Conservation (phyloP, 345 rosid genomes). For the Aurinia saxatilis region DNA sequence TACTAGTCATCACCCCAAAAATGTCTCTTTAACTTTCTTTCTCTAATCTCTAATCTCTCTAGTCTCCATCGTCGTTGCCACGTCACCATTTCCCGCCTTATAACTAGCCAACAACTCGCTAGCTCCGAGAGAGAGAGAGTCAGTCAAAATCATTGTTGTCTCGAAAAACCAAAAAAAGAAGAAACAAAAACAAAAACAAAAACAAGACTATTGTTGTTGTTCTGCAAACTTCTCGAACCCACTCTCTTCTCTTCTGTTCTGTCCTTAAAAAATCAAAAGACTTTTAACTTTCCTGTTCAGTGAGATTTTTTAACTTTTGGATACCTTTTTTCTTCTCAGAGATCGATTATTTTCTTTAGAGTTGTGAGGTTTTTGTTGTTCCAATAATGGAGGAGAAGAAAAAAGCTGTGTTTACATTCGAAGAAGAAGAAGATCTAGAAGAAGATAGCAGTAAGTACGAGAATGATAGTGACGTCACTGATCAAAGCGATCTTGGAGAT, state of each 20-base stretch:
- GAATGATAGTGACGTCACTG: constrained; percentile 17
- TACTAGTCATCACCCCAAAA: not conserved
- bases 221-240: constrained; percentile 23
- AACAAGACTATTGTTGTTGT: too few relatives aligned
- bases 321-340: too few relatives aligned
- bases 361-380: not conserved
- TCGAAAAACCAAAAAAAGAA: not conserved
- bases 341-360: not conserved
- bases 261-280: not conserved
- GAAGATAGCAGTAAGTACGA: constrained; percentile 33
- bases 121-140: not conserved
- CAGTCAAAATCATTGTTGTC: not conserved
- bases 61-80: constrained; percentile 9
- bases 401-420: constrained; percentile 33
- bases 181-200: not conserved
- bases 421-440: constrained; percentile 33
- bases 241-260: not conserved
- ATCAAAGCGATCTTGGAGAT: constrained; percentile 26
- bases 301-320: not conserved
- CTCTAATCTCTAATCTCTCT: not conserved
- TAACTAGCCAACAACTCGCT: not conserved
- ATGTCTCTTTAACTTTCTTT: not conserved
- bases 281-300: not conserved
- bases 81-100: constrained; percentile 32
- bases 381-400: constrained; percentile 21